phyloP scores from a whole-genome alignment of 179 eudicot species.

The Amaranthus tricolor region DNA sequence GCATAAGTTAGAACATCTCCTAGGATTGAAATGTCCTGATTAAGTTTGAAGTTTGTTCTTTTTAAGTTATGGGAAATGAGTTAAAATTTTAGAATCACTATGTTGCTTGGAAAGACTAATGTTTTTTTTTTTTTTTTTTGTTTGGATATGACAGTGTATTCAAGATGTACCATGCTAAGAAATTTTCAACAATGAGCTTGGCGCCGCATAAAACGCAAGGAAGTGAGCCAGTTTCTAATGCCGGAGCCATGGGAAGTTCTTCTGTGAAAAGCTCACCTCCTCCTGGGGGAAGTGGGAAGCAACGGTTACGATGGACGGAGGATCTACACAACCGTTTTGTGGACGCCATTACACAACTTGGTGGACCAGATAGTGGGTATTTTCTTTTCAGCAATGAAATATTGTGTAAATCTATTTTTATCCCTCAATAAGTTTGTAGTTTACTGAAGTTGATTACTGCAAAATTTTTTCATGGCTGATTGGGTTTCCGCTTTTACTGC shows the following conservation, averaged over 20 bases:
- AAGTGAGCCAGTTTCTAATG: conserved; percentile 43
- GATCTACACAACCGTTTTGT: conserved; percentile 55
- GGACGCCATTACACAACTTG: conserved; percentile 50
- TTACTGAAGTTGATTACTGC: neutral
- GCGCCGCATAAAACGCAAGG: conserved; percentile 49
- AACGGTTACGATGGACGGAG: conserved; percentile 49
- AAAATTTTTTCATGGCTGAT: neutral
- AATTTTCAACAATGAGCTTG: conserved; percentile 43
- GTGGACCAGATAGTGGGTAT: conserved; percentile 58
- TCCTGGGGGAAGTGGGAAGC: conserved; percentile 41
- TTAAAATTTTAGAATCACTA: neutral
- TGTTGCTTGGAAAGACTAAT: conserved; percentile 5
- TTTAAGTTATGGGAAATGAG: too few species aligned
- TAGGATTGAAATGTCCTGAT: neutral
- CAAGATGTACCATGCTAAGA: conserved; percentile 54
- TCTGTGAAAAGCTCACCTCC: conserved; percentile 35
- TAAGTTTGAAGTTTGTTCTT: neutral
- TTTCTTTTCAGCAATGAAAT: conserved; percentile 33
- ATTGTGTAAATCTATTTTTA: neutral
- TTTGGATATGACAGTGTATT: conserved; percentile 25
- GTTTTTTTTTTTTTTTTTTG: neutral
- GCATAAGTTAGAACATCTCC: neutral
- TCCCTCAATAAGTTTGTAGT: neutral
- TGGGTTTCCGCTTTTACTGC: neutral
- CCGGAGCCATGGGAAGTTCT: conserved; percentile 36